Base-by-base conservation (phyloP, 306 rosid genomes). In the Dryas octopetala region DNA sequence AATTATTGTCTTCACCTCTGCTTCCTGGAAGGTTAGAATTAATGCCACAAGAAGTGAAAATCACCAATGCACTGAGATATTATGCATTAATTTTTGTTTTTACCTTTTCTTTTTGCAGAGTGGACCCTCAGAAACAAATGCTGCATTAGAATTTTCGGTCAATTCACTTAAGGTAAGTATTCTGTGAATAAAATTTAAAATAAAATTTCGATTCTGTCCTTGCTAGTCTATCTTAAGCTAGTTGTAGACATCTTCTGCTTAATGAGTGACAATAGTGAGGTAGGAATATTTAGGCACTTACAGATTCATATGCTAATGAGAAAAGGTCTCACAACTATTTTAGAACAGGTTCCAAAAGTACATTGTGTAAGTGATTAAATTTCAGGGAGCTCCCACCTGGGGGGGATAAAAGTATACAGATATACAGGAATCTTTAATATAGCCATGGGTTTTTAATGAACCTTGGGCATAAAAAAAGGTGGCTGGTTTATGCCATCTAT, bases 71-170 rank as follows among this genome's bases (percentile, higher is more conserved):
- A 26, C 11, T 49, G 54, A 40, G 49, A 48, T 73, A 19, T 61
- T 4, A 55, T 71, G 16, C 13, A 54, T 1, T 46, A 47, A 12
- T 41, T 62, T 53, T 71, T 69, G 40, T 71, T 76, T 75, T 10
- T 14, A 66, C 59, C 75, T 43, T 62, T 40, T 13, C 40, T 9
- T 81, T 83, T 68, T 68, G 71, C 87, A 95, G 99, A 83, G 75
- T 12, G 99, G 97, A 80, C 97, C 99, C 48, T 59, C 97, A 7
- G 99, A 95, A 85, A 86, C 93, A 76, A 91, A 95, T 82, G 99
- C 99, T 71, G 99, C 96, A 46, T 78, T 95, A 68, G 97, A 95
- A 72, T 95, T 95, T 83, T 79, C 97, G 5, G 97, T 95, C 62
- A 95, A 92, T 79, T 0, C 92, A 62, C 96, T 95, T 61, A 68